Conservation (phyloP, 2,329 filamentous ascomycete genomes). For the Aspergillus pseudoterreus region DNA sequence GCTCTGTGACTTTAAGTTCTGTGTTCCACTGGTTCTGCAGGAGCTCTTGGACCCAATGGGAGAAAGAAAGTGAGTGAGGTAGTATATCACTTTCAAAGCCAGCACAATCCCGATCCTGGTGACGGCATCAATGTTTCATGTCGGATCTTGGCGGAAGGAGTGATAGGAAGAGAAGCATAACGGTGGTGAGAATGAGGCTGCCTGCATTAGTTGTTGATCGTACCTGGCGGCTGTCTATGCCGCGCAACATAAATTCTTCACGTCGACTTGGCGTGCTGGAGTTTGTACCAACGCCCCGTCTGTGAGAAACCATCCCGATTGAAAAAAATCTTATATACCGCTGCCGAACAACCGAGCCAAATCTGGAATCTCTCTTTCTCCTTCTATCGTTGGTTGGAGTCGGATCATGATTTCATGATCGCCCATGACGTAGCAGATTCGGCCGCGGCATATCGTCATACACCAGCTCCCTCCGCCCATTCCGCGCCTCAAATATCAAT, state of each 20-base stretch:
- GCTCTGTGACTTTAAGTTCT: background rate
- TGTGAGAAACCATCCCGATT: too few relatives aligned
- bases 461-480: conserved; percentile 23
- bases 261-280: too few relatives aligned
- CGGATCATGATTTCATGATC: conserved; percentile 22
- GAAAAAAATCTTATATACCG: too few relatives aligned
- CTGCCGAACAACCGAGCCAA: too few relatives aligned
- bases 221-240: background rate
- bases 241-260: background rate
- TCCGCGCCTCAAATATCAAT: conserved; percentile 26
- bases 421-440: conserved; percentile 30
- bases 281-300: too few relatives aligned
- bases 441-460: conserved; percentile 26
- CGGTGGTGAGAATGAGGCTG: background rate
- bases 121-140: conserved; percentile 18
- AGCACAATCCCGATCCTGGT: conserved; percentile 1
- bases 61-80: background rate
- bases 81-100: background rate
- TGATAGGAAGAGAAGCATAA: conserved; percentile 1
- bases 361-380: too few relatives aligned
- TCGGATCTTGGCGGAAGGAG: conserved; percentile 15
- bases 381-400: background rate
- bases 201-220: conserved; percentile 3
- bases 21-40: background rate
- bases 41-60: conserved; percentile 3